phyloP scores from a whole-genome alignment of 1,284 basidiomycete genomes.

The Leccinum insolens region DNA sequence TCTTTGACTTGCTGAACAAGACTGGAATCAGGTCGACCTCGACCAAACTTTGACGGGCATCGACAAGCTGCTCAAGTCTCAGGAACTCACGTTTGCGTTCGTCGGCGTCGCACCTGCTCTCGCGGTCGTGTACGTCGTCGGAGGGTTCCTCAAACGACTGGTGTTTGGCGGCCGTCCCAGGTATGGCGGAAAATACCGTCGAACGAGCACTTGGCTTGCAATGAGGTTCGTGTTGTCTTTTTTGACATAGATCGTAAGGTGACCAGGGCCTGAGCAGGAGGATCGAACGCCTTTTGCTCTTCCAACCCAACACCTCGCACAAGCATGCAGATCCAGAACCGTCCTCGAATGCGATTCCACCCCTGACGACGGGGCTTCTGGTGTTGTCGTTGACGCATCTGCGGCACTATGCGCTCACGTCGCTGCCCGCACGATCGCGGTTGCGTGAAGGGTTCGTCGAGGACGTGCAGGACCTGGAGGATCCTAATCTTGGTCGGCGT shows the following conservation, averaged over 20 bases:
- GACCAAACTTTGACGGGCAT: slow-evolving; percentile 86
- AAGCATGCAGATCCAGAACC: slow-evolving; percentile 14
- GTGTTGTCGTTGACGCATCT: slow-evolving; percentile 73
- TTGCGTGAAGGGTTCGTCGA: slow-evolving; percentile 80
- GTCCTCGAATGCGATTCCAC: slow-evolving; percentile 40
- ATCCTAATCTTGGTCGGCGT: slow-evolving; percentile 62
- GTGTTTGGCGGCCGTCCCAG: slow-evolving; percentile 40
- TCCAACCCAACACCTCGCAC: slow-evolving; percentile 40
- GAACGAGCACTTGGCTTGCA: slow-evolving; percentile 58
- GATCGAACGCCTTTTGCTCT: slow-evolving; percentile 72
- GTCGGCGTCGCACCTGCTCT: slow-evolving; percentile 94
- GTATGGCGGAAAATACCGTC: slow-evolving; percentile 54
- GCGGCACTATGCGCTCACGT: slow-evolving; percentile 60
- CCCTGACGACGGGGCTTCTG: slow-evolving; percentile 72
- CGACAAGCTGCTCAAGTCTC: slow-evolving; percentile 91
- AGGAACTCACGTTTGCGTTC: slow-evolving; percentile 96
- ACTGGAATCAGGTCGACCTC: slow-evolving; percentile 74
- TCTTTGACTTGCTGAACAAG: neutral
- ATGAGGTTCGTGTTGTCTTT: slow-evolving; percentile 51
- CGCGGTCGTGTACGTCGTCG: slow-evolving; percentile 75
- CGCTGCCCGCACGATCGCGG: slow-evolving; percentile 57
- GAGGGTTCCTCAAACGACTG: slow-evolving; percentile 47
- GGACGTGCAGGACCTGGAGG: slow-evolving; percentile 85
- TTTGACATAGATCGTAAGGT: slow-evolving; percentile 7
- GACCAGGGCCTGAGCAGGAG: slow-evolving; percentile 45